Percentiles rank a stretch among this genome's conserved stretches.
phyloP scores from a whole-genome alignment of 306 rosid species.

The Mimosa bimucronata region DNA sequence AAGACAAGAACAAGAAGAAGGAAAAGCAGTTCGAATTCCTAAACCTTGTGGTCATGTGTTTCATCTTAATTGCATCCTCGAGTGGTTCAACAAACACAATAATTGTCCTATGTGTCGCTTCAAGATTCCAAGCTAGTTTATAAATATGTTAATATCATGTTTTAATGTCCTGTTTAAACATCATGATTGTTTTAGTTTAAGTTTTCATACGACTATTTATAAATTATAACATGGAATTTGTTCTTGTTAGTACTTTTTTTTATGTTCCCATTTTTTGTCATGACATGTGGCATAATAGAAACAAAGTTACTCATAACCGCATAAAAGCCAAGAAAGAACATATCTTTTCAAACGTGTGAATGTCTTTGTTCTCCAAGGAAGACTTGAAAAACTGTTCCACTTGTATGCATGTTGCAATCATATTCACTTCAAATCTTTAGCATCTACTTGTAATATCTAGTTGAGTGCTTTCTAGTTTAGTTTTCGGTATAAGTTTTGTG shows the following conservation, averaged over 20 bases:
- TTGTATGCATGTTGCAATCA: background rate
- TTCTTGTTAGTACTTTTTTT: too few species aligned
- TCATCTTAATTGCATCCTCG: background rate
- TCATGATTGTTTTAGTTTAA: background rate
- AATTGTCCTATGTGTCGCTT: background rate
- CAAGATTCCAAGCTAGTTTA: background rate
- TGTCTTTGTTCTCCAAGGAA: background rate
- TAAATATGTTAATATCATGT: background rate
- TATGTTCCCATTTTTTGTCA: too few species aligned
- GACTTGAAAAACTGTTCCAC: background rate
- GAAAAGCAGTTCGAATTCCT: background rate
- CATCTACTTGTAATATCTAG: background rate
- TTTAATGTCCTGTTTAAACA: background rate
- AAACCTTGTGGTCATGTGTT: conserved; percentile 3
- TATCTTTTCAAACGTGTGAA: background rate
- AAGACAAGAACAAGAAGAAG: background rate
- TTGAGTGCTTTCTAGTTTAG: conserved; percentile 6
- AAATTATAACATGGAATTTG: too few species aligned
- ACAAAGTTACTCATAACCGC: too few species aligned
- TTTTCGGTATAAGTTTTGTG: background rate
- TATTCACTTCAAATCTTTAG: background rate
- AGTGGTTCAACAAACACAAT: background rate
- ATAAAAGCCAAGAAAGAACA: too few species aligned
- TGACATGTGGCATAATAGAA: too few species aligned
- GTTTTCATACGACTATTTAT: background rate